Evolutionary conservation across 495 filamentous ascomycete genomes (phyloP).

Genomic region (Penicillium tannophilum): DNA sequence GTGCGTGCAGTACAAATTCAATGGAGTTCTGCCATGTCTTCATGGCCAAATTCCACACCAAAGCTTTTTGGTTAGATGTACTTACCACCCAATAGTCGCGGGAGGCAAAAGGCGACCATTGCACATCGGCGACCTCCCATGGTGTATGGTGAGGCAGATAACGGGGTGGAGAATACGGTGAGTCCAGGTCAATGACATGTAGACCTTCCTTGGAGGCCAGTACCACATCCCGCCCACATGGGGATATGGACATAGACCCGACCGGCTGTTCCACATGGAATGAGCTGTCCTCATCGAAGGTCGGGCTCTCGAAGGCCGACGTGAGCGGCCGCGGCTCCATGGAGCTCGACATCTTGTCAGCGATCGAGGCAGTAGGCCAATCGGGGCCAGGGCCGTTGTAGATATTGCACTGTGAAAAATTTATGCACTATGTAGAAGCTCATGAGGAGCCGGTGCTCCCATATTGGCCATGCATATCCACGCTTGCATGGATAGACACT

Average conservation of each 20-base stretch:
- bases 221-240: slow-evolving; percentile 88
- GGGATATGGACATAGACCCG: slow-evolving; percentile 83
- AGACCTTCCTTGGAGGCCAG: slow-evolving; percentile 84
- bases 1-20: slow-evolving; percentile 87
- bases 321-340: slow-evolving; percentile 45
- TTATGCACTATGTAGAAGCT: slow-evolving; percentile 2
- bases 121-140: slow-evolving; percentile 98
- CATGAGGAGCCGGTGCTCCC: slow-evolving; percentile 3
- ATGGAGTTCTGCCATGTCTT: slow-evolving; percentile 71
- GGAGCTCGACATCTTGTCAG: slow-evolving; percentile 42
- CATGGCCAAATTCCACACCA: slow-evolving; percentile 92
- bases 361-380: slow-evolving; percentile 13
- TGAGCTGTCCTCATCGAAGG: slow-evolving; percentile 80
- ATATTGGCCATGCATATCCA: slow-evolving; percentile 1
- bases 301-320: slow-evolving; percentile 82
- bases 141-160: slow-evolving; percentile 82
- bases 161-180: slow-evolving; percentile 83
- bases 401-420: slow-evolving; percentile 4
- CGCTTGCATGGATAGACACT: slow-evolving; percentile 8
- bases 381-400: slow-evolving; percentile 14
- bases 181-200: slow-evolving; percentile 92
- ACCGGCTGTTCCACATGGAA: slow-evolving; percentile 81
- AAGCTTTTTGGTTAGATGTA: slow-evolving; percentile 90
- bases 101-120: slow-evolving; percentile 92
- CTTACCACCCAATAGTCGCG: slow-evolving; percentile 92